A percentile compares a stretch with the other conserved stretches of the same genome.
Evolutionary conservation across 2,329 filamentous ascomycete genomes (phyloP).

Genomic region (Apiospora rasikravindrae): DNA sequence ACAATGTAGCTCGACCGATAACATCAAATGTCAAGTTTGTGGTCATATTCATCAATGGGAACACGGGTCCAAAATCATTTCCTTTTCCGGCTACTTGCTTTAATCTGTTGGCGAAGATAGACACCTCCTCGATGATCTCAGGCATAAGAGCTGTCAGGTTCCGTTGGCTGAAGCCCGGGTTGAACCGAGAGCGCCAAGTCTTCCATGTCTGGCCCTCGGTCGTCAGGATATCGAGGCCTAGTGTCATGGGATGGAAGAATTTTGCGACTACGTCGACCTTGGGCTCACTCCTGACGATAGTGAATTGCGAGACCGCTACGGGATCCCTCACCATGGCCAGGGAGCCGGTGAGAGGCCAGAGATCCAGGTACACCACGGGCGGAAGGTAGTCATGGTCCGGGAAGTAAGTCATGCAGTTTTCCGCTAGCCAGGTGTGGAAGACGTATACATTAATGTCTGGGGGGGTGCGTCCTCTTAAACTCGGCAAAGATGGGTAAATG

Average conservation of each 20-base stretch:
- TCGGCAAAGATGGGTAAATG: constrained; percentile 17
- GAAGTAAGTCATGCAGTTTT: constrained; percentile 3
- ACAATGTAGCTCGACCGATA: constrained; percentile 32
- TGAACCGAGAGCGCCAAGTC: constrained; percentile 35
- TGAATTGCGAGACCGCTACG: constrained; percentile 16
- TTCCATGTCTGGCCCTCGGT: constrained; percentile 35
- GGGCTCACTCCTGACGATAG: constrained; percentile 13
- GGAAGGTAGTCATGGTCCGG: constrained; percentile 13
- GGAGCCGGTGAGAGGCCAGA: constrained; percentile 17
- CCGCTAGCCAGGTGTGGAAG: constrained; percentile 12
- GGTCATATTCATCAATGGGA: constrained; percentile 30
- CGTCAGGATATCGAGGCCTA: constrained; percentile 34
- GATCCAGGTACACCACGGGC: constrained; percentile 20
- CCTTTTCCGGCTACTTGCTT: constrained; percentile 1
- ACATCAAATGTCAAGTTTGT: constrained; percentile 31
- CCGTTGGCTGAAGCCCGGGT: constrained; percentile 44
- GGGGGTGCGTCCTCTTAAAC: constrained; percentile 5
- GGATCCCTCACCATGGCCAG: constrained; percentile 18
- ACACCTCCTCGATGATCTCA: constrained; percentile 44
- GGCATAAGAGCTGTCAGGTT: constrained; percentile 42
- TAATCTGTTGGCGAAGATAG: constrained; percentile 37
- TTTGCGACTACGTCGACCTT: background rate
- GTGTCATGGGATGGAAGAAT: constrained; percentile 31
- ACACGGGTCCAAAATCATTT: constrained; percentile 28
- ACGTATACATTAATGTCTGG: constrained; percentile 8